These are phyloP conservation scores for Flaveria brownii DNA, from an alignment of 129 eudicot species.

Conservation along the genomic window DNA sequence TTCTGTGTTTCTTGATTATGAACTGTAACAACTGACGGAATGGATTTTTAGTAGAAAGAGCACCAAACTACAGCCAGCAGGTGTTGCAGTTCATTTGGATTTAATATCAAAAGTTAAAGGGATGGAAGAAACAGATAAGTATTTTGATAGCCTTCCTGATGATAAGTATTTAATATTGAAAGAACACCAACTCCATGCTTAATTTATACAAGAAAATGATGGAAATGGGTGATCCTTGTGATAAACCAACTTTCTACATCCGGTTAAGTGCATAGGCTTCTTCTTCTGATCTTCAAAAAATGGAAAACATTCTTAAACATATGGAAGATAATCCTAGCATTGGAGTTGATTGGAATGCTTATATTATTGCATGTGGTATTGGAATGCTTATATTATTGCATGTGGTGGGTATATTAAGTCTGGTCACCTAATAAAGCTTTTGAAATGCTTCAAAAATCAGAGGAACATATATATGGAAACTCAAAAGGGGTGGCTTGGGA, in stretches of 20 bases:
- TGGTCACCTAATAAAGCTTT: constrained; percentile 20
- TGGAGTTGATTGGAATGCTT: constrained; percentile 21
- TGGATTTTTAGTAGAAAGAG: constrained; percentile 58
- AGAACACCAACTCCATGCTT: constrained; percentile 48
- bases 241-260: constrained; percentile 33
- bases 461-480: constrained; percentile 21
- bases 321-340: constrained; percentile 36
- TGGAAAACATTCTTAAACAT: constrained; percentile 30
- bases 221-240: constrained; percentile 28
- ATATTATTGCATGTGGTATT: constrained; percentile 25
- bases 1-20: neutral
- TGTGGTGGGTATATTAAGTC: constrained; percentile 29
- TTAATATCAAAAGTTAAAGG: constrained; percentile 49
- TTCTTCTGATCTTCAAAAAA: constrained; percentile 19
- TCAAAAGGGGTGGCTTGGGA: constrained; percentile 31
- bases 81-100: constrained; percentile 47
- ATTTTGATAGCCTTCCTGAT: constrained; percentile 47
- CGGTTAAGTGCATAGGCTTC: constrained; percentile 41
- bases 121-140: constrained; percentile 50
- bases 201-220: constrained; percentile 44
- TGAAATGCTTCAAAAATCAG: constrained; percentile 37
- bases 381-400: constrained; percentile 30
- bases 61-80: constrained; percentile 25
- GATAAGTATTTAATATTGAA: too few species aligned
- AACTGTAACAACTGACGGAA: constrained; percentile 51